Evolutionary conservation across 192 early-diverging fungal species (phyloP).

Genomic region (Dissophora ornata): DNA sequence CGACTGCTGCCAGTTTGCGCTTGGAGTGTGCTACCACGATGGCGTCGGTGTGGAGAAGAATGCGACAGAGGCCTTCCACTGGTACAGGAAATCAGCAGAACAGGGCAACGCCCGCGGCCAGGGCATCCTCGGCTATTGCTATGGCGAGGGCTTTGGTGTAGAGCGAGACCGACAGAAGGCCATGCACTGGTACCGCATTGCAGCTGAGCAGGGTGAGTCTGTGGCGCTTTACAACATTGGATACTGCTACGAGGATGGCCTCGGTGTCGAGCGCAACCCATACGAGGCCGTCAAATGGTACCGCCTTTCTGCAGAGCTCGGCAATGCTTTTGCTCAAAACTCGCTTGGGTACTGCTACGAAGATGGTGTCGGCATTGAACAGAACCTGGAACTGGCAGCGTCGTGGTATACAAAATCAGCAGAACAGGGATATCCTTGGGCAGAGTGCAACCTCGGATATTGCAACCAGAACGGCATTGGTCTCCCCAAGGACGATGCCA

Average conservation of each 20-base stretch:
- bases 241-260: constrained; percentile 74
- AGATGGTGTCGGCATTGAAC: constrained; percentile 80
- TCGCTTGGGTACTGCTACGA: constrained; percentile 87
- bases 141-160: constrained; percentile 82
- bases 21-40: constrained; percentile 85
- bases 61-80: constrained; percentile 74
- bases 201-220: constrained; percentile 69
- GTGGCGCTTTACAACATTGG: constrained; percentile 74
- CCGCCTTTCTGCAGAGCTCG: constrained; percentile 70
- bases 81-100: constrained; percentile 74
- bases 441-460: constrained; percentile 83
- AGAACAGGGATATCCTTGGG: constrained; percentile 71
- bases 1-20: constrained; percentile 72
- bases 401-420: constrained; percentile 69
- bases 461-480: constrained; percentile 79
- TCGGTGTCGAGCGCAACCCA: constrained; percentile 66
- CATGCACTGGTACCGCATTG: constrained; percentile 72
- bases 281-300: constrained; percentile 74
- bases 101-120: constrained; percentile 71
- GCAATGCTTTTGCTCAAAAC: constrained; percentile 89
- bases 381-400: constrained; percentile 66
- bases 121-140: constrained; percentile 86
- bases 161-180: constrained; percentile 75
- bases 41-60: constrained; percentile 79
- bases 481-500: constrained; percentile 58